Percentiles rank a stretch among this genome's conserved stretches.
Conservation (phyloP, 1,139 yeast genomes). For the Scheffersomyces cryptocercus region DNA sequence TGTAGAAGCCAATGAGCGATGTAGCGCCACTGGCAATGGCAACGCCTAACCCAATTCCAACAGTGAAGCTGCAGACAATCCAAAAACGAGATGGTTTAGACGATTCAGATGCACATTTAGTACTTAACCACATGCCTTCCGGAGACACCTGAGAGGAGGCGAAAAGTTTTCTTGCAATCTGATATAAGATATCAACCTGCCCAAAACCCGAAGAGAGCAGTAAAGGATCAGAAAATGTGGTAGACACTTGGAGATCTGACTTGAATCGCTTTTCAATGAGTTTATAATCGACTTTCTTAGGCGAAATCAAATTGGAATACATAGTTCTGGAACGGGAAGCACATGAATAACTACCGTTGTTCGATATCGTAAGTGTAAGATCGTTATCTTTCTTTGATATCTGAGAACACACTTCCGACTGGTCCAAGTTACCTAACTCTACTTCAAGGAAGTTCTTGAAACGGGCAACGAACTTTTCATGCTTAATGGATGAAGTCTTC, state of each 20-base stretch:
- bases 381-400: slow-evolving; percentile 10
- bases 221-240: slow-evolving; percentile 35
- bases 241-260: slow-evolving; percentile 29
- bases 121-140: slow-evolving; percentile 3
- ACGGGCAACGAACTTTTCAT: slow-evolving; percentile 23
- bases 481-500: slow-evolving; percentile 39
- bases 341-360: background rate
- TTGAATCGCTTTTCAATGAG: slow-evolving; percentile 33
- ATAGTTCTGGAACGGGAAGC: slow-evolving; percentile 11
- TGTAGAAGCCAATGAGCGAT: slow-evolving; percentile 13
- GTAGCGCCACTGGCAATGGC: slow-evolving; percentile 26
- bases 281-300: slow-evolving; percentile 30
- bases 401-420: slow-evolving; percentile 3
- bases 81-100: slow-evolving; percentile 11
- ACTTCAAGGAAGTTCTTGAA: slow-evolving; percentile 28
- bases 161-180: slow-evolving; percentile 16
- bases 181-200: slow-evolving; percentile 17
- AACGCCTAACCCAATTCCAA: slow-evolving; percentile 40
- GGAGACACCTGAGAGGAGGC: slow-evolving; percentile 3
- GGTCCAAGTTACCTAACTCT: slow-evolving; percentile 18
- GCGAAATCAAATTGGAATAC: slow-evolving; percentile 27
- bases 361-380: slow-evolving; percentile 6
- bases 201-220: slow-evolving; percentile 27
- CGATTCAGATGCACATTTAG: background rate
- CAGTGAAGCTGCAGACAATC: slow-evolving; percentile 32